phyloP scores from a whole-genome alignment of 768 basidiomycete species.

The Agaricus sinodeliciosus region DNA sequence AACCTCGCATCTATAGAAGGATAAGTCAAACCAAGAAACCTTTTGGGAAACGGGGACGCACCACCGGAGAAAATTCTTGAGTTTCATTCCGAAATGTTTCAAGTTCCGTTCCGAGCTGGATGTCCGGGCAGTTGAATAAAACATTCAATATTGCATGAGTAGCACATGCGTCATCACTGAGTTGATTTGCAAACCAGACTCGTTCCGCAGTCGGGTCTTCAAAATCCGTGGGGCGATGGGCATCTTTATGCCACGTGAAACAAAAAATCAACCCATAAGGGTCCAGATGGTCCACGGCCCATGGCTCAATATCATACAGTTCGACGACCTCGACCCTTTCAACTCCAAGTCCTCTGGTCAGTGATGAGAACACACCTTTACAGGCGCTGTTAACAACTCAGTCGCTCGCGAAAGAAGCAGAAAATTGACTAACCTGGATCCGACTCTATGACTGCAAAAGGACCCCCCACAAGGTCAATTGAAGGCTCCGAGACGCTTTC shows the following conservation, averaged over 20 bases:
- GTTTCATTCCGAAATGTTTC: constrained; percentile 42
- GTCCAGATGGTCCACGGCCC: constrained; percentile 53
- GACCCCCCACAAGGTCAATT: constrained; percentile 51
- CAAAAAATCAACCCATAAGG: constrained; percentile 60
- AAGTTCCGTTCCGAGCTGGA: constrained; percentile 43
- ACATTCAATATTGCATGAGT: constrained; percentile 59
- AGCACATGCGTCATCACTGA: constrained; percentile 61
- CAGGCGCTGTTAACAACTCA: not conserved
- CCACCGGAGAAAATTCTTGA: constrained; percentile 49
- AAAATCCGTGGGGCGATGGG: constrained; percentile 38
- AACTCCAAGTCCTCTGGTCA: constrained; percentile 49
- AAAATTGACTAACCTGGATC: constrained; percentile 32
- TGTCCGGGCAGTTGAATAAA: constrained; percentile 45
- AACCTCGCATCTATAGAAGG: constrained; percentile 48
- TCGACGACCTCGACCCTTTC: constrained; percentile 48
- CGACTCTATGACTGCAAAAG: constrained; percentile 57
- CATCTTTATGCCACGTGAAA: constrained; percentile 49
- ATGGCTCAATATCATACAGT: constrained; percentile 57
- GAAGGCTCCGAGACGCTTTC: not conserved
- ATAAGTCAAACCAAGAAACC: not conserved
- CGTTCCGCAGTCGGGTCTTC: constrained; percentile 47
- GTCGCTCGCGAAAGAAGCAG: not conserved
- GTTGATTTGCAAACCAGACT: constrained; percentile 66
- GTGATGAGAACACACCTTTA: constrained; percentile 51
- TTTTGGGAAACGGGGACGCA: constrained; percentile 22